These are phyloP conservation scores for Wickerhamiella spandovensis DNA, from an alignment of 805 yeast species.

Conservation along the genomic window DNA sequence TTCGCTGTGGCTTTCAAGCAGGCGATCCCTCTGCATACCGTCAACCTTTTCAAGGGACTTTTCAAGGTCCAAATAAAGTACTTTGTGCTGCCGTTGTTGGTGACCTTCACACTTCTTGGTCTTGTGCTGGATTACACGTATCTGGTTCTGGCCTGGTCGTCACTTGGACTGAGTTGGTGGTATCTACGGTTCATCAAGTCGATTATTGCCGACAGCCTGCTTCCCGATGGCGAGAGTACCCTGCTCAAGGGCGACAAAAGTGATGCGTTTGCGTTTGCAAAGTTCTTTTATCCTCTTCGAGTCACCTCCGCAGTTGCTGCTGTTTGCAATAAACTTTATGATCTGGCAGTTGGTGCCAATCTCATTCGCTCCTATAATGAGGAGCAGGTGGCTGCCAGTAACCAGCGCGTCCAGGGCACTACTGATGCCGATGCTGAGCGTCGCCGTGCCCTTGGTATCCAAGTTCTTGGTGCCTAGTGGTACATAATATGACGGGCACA, in stretches of 20 bases:
- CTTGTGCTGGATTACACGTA: neutral
- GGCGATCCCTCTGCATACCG: slow-evolving; percentile 44
- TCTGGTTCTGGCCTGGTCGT: slow-evolving; percentile 21
- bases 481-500: no score
- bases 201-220: slow-evolving; percentile 6
- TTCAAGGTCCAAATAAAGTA: slow-evolving; percentile 25
- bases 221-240: slow-evolving; percentile 4
- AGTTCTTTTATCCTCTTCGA: slow-evolving; percentile 39
- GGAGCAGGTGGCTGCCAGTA: slow-evolving; percentile 3
- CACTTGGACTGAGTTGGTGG: slow-evolving; percentile 53
- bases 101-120: slow-evolving; percentile 3
- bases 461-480: neutral
- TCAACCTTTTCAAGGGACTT: slow-evolving; percentile 33
- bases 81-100: slow-evolving; percentile 19
- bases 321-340: neutral
- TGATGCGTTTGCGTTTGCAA: slow-evolving; percentile 69
- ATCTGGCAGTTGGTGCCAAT: neutral
- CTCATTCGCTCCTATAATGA: neutral
- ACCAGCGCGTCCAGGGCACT: slow-evolving; percentile 1
- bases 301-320: slow-evolving; percentile 2
- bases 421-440: slow-evolving; percentile 1
- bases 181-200: slow-evolving; percentile 65
- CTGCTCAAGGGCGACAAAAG: slow-evolving; percentile 66
- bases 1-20: slow-evolving; percentile 51
- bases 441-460: slow-evolving; percentile 1